phyloP scores from a whole-genome alignment of 495 filamentous ascomycete species.

The Neurospora hispaniola region DNA sequence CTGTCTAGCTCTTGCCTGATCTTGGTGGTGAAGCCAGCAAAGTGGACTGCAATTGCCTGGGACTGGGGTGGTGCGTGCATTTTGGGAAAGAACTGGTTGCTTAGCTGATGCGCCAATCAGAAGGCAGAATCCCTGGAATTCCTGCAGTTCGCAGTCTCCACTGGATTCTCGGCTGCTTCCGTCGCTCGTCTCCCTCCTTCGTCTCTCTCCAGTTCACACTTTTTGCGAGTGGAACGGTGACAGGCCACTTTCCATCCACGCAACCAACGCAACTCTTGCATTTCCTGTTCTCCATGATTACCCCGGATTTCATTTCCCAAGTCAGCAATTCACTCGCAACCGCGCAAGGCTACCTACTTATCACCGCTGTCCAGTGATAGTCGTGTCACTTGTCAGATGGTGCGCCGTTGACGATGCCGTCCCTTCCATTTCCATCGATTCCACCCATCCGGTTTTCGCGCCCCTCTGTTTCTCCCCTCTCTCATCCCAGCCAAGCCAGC shows the following conservation, averaged over 20 bases:
- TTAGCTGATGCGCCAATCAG: background rate
- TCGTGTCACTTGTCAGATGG: background rate
- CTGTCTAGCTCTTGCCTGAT: background rate
- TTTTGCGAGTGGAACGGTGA: background rate
- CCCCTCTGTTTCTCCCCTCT: background rate
- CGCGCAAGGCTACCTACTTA: background rate
- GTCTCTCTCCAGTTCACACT: background rate
- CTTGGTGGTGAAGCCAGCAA: background rate
- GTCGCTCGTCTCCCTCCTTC: background rate
- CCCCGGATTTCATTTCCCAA: background rate
- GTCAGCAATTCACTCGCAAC: background rate
- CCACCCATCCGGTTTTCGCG: background rate
- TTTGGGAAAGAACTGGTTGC: background rate
- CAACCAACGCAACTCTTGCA: background rate
- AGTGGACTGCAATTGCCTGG: background rate
- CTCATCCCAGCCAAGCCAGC: background rate
- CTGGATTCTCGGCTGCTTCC: background rate
- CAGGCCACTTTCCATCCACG: background rate
- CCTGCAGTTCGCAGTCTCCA: background rate
- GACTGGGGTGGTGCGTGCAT: background rate
- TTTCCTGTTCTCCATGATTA: background rate
- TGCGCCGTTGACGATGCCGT: background rate
- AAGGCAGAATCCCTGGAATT: background rate
- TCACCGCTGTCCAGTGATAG: background rate
- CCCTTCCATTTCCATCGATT: background rate